Evolutionary conservation across 305 asterid species (phyloP).

Genomic region (Rubia peregrina): DNA sequence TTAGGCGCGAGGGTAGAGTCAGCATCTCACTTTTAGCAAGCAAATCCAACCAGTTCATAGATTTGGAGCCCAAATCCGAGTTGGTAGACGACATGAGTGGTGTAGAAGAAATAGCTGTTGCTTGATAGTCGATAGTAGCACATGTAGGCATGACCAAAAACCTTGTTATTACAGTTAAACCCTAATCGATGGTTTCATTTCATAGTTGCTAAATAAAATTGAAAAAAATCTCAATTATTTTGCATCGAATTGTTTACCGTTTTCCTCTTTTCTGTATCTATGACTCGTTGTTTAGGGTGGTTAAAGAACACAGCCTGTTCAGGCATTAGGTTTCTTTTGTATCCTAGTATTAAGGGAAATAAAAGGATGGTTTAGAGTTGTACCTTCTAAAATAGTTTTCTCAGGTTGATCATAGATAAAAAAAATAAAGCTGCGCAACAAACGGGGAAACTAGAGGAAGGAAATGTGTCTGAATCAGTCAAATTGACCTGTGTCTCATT

Average conservation of each 20-base stretch:
- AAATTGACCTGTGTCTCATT: slow-evolving; percentile 23
- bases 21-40: slow-evolving; percentile 93
- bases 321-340: neutral
- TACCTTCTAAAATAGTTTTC: neutral
- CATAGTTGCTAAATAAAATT: neutral
- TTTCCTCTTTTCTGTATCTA: neutral
- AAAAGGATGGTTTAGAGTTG: neutral
- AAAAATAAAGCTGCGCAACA: slow-evolving; percentile 6
- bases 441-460: slow-evolving; percentile 37
- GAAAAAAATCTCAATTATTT: neutral
- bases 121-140: slow-evolving; percentile 22
- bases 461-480: slow-evolving; percentile 31
- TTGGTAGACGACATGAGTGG: slow-evolving; percentile 36
- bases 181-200: neutral
- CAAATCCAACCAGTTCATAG: slow-evolving; percentile 93
- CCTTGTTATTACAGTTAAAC: neutral
- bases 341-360: neutral
- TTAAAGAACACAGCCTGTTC: neutral
- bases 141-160: neutral
- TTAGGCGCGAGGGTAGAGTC: slow-evolving; percentile 85
- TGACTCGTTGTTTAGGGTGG: neutral
- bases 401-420: neutral
- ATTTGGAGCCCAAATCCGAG: slow-evolving; percentile 73
- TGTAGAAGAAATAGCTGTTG: slow-evolving; percentile 45
- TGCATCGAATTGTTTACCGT: neutral